Percentiles rank a stretch among this genome's conserved stretches.
These are phyloP conservation scores for Nakaseomyces delphensis DNA, from an alignment of 1,139 yeast genomes.

Conservation along the genomic window DNA sequence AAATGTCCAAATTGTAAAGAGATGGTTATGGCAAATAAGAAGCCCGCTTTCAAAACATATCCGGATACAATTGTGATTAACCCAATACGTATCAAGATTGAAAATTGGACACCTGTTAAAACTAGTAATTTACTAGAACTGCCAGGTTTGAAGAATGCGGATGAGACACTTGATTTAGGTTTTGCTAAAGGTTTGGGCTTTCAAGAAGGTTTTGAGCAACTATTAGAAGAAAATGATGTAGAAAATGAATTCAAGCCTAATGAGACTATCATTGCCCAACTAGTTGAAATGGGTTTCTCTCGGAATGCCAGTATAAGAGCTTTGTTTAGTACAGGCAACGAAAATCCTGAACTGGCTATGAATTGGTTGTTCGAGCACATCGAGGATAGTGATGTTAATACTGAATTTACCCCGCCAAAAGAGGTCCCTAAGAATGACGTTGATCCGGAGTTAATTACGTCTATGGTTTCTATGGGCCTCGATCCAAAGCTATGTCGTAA, in stretches of 20 bases:
- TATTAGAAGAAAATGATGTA: conserved; percentile 32
- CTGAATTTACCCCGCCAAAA: conserved; percentile 39
- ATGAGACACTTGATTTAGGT: conserved; percentile 32
- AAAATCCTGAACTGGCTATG: conserved; percentile 67
- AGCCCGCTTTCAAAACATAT: conserved; percentile 49
- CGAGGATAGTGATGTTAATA: conserved; percentile 76
- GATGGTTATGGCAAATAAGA: conserved; percentile 34
- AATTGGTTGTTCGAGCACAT: conserved; percentile 85
- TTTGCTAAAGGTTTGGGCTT: conserved; percentile 32
- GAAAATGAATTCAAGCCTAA: conserved; percentile 45
- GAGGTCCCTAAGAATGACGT: conserved; percentile 28
- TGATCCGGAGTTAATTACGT: conserved; percentile 43
- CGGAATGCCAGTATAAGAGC: conserved; percentile 59
- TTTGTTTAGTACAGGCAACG: conserved; percentile 63
- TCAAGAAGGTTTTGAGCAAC: conserved; percentile 37
- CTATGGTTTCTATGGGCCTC: conserved; percentile 64
- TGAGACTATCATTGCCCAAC: conserved; percentile 43
- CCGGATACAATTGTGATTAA: conserved; percentile 68
- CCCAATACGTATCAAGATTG: conserved; percentile 71
- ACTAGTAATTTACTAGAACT: conserved; percentile 62
- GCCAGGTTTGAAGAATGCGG: conserved; percentile 36
- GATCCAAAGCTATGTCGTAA: conserved; percentile 50
- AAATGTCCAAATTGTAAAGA: conserved; percentile 54
- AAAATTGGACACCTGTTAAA: conserved; percentile 87
- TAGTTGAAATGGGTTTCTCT: conserved; percentile 84